Evolutionary conservation across 78 protist genomes (phyloP), one percentile per base, ranked within the genome.

Genomic region (Anaeramoeba flamelloides): DNA sequence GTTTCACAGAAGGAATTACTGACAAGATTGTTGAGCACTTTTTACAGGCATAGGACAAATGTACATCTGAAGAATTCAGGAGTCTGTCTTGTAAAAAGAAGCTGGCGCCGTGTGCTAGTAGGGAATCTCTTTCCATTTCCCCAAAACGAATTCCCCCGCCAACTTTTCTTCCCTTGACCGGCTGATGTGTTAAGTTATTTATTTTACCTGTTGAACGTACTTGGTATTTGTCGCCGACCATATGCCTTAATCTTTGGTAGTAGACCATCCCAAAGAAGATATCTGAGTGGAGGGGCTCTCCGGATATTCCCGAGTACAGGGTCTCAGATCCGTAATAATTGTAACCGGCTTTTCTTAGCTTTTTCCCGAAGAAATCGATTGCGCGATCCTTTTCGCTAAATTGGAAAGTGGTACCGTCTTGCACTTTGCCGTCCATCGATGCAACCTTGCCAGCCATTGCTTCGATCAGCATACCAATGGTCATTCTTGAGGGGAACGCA

Each of bases 401-500:
- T 12, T 74, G 64, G 84, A 94, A 93, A 3, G 95, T 93, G 2
- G 97, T 92, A 32, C 90, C 91, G 77, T 95, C 98, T 69, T 86
- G 90, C 83, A n/a, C n/a, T n/a, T n/a, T 38, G 2, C 79, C 99
- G 69, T 94, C 88, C 38, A 86, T 31, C 8, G 97, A 92, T 33
- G 88, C 96, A 17, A 79, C 41, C 86, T 95, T 95, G 79, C 88
- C 95, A 0, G 99, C 97, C 88, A 97, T 82, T 41, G 77, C 64
- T 83, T 97, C 99, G 2, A 96, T 85, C 0, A 96, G 76, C 99
- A 96, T 96, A 12, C n/a, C 91, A 36, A 98, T 95, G 3, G 99
- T 98, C 99, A 98, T 98, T 41, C 99, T 94, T 8, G 98, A 95
- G n/a, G 99, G 92, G 86, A 89, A 89, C n/a, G n/a, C n/a, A 86